Conservation (phyloP, 331 rosid species). For the Prunus yedoensis region DNA sequence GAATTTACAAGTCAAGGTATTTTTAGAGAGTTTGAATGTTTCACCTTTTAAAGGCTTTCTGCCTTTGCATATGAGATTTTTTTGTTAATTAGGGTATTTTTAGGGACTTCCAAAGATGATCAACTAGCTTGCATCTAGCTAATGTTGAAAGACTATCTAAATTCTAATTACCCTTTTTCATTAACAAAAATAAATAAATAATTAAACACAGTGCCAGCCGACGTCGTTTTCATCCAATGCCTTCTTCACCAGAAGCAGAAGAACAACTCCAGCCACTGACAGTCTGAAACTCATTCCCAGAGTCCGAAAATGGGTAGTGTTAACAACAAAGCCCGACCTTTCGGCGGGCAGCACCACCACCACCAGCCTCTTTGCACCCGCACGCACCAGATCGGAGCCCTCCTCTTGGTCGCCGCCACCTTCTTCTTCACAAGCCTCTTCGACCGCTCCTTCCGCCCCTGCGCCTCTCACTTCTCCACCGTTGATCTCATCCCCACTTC, state of each 20-base stretch:
- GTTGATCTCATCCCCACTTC: slow-evolving; percentile 25
- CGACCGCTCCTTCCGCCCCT: slow-evolving; percentile 43
- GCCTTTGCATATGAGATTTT: too few relatives aligned
- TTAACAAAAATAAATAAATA: too few relatives aligned
- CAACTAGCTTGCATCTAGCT: too few relatives aligned
- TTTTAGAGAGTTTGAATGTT: too few relatives aligned
- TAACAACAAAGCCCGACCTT: slow-evolving; percentile 49
- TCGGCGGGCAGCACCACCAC: slow-evolving; percentile 27
- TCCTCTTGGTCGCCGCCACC: slow-evolving; percentile 54
- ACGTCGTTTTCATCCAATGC: too few relatives aligned
- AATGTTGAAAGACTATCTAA: too few relatives aligned
- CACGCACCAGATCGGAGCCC: slow-evolving; percentile 77
- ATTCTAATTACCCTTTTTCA: too few relatives aligned
- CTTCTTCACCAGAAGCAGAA: not conserved
- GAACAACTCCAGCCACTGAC: not conserved
- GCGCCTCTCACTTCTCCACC: slow-evolving; percentile 13
- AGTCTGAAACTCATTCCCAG: not conserved
- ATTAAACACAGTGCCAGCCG: too few relatives aligned
- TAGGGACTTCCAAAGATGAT: too few relatives aligned
- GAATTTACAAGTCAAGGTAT: too few relatives aligned
- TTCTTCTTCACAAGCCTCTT: slow-evolving; percentile 68
- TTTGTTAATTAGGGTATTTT: too few relatives aligned
- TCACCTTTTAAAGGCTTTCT: too few relatives aligned
- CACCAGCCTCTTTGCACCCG: slow-evolving; percentile 62
- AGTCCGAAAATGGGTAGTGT: slow-evolving; percentile 31